phyloP scores from a whole-genome alignment of 768 basidiomycete species.

The Mycena vulgaris region DNA sequence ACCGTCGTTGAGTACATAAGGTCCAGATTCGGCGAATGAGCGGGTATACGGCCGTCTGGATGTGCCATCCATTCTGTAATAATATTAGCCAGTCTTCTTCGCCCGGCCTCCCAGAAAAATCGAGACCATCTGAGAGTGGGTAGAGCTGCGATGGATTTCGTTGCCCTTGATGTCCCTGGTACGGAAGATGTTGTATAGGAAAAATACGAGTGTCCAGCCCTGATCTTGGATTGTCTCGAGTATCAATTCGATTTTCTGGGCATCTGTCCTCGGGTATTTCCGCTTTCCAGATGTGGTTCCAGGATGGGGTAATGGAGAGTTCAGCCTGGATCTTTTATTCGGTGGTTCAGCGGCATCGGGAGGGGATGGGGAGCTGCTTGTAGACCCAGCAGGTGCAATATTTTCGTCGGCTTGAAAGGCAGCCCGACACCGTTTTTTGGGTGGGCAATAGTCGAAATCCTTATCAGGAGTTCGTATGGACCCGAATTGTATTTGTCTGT shows the following conservation, averaged over 20 bases:
- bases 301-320: neutral
- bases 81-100: neutral
- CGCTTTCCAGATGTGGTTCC: neutral
- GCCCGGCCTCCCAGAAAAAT: constrained; percentile 5
- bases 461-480: neutral
- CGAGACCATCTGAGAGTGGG: constrained; percentile 23
- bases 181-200: constrained; percentile 11
- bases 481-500: neutral
- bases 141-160: neutral
- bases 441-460: neutral
- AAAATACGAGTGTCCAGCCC: constrained; percentile 15
- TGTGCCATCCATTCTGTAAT: constrained; percentile 11
- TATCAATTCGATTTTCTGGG: constrained; percentile 17
- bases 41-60: constrained; percentile 12
- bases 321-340: neutral
- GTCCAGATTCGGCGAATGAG: neutral
- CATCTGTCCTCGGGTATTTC: constrained; percentile 1
- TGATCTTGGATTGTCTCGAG: neutral
- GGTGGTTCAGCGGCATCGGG: neutral
- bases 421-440: neutral
- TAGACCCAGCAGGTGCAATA: neutral
- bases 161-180: constrained; percentile 10
- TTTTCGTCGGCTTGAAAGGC: neutral
- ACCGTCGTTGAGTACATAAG: constrained; percentile 17
- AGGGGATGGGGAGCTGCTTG: neutral